Base-by-base conservation (phyloP, 768 basidiomycete species). In the Brasilioporus rufonigricans region DNA sequence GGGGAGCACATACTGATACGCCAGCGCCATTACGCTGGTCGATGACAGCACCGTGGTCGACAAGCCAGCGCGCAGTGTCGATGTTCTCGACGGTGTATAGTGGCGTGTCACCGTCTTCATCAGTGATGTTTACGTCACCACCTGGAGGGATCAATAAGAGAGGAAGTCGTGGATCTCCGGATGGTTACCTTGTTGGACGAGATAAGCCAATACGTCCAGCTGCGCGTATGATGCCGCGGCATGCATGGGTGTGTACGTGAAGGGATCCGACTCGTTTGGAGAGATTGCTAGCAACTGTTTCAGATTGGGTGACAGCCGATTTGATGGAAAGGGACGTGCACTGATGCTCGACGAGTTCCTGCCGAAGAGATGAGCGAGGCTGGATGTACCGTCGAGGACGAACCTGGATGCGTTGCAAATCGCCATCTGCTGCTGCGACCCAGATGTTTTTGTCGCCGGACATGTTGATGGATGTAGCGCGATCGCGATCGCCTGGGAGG, bases 161-260 rank as follows among this genome's bases (percentile, higher is more conserved):
- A 8, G 16, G 14, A 23, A 18, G 24, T 38, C 21, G 46, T 33
- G 18, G 31, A 62, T 61, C 59, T n/a, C 35, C 3, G 38, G 41
- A 3, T 21, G 53, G 35, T 44, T 50, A 87, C 90, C 90, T 67
- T 77, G 77, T 14, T 84, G 81, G 53, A 93, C 75, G 53, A 97
- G 83, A 73, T 92, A 96, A 14, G 84, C 78, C 32, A 97, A 74
- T 39, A 94, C 69, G 44, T 86, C 72, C 10, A 89, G 67, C 29
- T 93, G 93, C 18, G 85, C 91, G 65, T 96, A 97, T 1, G 93
- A 96, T 1, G 94, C 93, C 14, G 94, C 93, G 18, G 94, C 94
- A 72, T 97, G 93, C 89, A 93, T 91, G 33, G 91, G 89, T 0
- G 91, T 93, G 71, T 93, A 93, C 31, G 89, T 88, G 74, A 80